Evolutionary conservation across 1,284 basidiomycete species (phyloP), one percentile per base, ranked within the genome.

Genomic region (Ganoderma leucocontextum): DNA sequence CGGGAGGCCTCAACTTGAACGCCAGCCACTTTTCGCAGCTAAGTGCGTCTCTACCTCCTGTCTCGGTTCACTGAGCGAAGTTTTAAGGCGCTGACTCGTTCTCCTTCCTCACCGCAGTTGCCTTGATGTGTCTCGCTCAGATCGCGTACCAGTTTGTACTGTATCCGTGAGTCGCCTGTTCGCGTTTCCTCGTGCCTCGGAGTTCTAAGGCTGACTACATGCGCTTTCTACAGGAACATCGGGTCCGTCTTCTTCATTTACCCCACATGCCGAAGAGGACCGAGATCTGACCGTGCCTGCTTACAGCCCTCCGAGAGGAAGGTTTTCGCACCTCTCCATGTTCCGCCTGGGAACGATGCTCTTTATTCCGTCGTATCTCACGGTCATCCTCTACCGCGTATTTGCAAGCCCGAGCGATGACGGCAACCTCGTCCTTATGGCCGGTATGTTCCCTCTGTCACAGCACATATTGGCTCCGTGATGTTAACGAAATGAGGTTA

Each of bases 311-410:
- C 92, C 92, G 33, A 83, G 93, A 74, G 93, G 93, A 41, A 89
- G 92, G 49, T 95, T 94, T 78, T 95, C 93, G 2, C 93, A 95
- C 77, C 81, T 95, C 49, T 86, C 92, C 5, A 95, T 95, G 93
- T 94, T 94, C 83, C 89, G 93, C 63, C 82, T 95, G 36, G 93
- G 93, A 64, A 91, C 91, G 5, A 76, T 91, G 35, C 81, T 94
- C 39, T 95, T 92, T 79, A 91, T 95, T 68, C 93, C 93, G 13
- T 86, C 91, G 17, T 95, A 95, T 78, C 82, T 94, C 47, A 88
- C 87, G 4, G 92, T 94, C 39, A 84, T 87, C 17, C 80, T 92
- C 52, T 94, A 92, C 76, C 89, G 92, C 22, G 78, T 82, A 25
- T 87, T 95, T 66, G 91, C 91, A 49, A 89, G 86, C 74, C 78